These are phyloP conservation scores for Fusarium nygamai DNA, from an alignment of 2,329 filamentous ascomycete species.

Conservation along the genomic window DNA sequence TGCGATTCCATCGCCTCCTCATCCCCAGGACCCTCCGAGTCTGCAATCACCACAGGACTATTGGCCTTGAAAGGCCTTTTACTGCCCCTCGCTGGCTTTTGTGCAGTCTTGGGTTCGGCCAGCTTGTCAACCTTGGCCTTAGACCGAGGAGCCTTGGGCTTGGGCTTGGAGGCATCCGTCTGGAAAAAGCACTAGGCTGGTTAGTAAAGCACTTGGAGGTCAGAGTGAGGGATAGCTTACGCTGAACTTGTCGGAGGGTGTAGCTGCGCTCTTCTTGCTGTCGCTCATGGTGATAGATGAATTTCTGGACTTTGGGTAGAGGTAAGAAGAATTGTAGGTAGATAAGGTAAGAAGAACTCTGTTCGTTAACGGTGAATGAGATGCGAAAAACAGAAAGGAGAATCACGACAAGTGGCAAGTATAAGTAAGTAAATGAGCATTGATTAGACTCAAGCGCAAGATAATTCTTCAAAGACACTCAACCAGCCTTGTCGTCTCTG, in stretches of 20 bases:
- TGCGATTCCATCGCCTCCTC: too few species aligned
- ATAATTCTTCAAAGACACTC: neutral
- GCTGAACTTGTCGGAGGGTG: neutral
- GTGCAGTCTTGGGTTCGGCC: accelerated
- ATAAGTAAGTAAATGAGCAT: neutral
- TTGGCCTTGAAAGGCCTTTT: neutral
- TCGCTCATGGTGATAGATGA: neutral
- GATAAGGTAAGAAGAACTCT: too few species aligned
- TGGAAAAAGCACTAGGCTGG: neutral
- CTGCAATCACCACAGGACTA: neutral
- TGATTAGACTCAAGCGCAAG: neutral
- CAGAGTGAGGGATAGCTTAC: neutral
- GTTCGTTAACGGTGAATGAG: neutral
- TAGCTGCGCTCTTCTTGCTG: neutral
- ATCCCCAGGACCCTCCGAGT: neutral
- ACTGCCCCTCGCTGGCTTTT: neutral
- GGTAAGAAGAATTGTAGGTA: too few species aligned
- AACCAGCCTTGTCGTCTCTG: neutral
- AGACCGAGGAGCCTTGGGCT: neutral
- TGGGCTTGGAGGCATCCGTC: neutral
- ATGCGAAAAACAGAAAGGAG: neutral
- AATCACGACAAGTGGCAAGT: neutral
- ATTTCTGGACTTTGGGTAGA: neutral
- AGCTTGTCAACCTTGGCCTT: neutral
- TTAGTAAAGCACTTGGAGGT: neutral